Evolutionary conservation across 345 rosid genomes (phyloP), one percentile per base, ranked within the genome.

Genomic region (Clausena lansium): DNA sequence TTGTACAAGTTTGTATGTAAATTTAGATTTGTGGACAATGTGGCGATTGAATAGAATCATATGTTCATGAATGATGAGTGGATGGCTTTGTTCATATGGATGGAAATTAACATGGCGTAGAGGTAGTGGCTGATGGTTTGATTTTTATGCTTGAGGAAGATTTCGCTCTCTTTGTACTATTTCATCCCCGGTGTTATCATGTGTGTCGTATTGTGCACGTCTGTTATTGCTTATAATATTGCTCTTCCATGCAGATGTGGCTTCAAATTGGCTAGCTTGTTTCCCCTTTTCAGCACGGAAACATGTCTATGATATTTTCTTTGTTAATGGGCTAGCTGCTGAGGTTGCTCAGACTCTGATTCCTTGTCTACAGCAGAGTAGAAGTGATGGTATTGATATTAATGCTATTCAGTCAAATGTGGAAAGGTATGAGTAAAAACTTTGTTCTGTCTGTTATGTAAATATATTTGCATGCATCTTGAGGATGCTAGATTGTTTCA

Each of bases 241-340:
- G 24, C 27, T 59, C 64, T 74, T 76, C 77, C 55, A 35, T 83
- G 86, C 89, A 95, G 99, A 96, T 88, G 85, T 94, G 78, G 91
- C 98, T 75, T 87, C 94, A 79, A 85, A 90, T 84, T 96, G 98
- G 98, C 88, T 96, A 3, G 81, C 97, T 71, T 96, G 97, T 85
- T 96, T 96, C 86, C 89, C 99, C 55, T 70, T 87, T 73, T 87
- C 98, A 67, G 91, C 89, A 59, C 86, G 77, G 83, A 89, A 89
- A 80, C 90, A 86, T 76, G 84, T 90, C 28, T 96, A 94, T 74
- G 99, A 94, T 84, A 79, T 78, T 80, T 96, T 94, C 90, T 96
- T 96, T 83, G 85, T 86, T 50, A 79, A 84, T 54, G 99, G 98
- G 30, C 85, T 85, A 79, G 80, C 87, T 38, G 78, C 85, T 0